Percentiles rank a stretch among this genome's conserved stretches.
phyloP scores from a whole-genome alignment of 495 filamentous ascomycete genomes.

The Neurospora intermedia region DNA sequence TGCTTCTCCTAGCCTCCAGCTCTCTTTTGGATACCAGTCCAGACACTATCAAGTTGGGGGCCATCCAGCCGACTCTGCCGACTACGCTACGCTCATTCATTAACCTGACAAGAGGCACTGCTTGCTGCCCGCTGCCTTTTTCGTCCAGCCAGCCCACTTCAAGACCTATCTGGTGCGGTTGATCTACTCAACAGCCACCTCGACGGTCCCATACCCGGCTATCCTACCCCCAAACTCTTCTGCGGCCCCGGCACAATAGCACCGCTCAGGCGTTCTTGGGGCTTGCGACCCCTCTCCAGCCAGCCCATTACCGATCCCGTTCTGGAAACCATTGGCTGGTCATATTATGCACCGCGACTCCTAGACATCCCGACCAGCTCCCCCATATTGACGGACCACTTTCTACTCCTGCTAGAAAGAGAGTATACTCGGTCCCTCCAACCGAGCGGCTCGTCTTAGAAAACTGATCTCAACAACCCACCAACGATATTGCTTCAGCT shows the following conservation, averaged over 20 bases:
- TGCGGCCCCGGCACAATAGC: constrained; percentile 16
- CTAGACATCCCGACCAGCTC: constrained; percentile 15
- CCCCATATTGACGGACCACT: constrained; percentile 15
- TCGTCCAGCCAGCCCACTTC: background rate
- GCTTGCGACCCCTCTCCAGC: constrained; percentile 12
- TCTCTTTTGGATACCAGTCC: background rate
- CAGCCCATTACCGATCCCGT: constrained; percentile 20
- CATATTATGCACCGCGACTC: constrained; percentile 23
- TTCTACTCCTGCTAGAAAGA: constrained; percentile 10
- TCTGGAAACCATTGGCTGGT: constrained; percentile 20
- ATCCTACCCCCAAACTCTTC: constrained; percentile 11
- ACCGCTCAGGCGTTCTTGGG: constrained; percentile 8
- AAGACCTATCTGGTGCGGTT: constrained; percentile 2
- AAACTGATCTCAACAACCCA: constrained; percentile 7
- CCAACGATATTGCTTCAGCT: constrained; percentile 19
- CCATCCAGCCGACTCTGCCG: background rate
- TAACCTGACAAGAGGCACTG: background rate
- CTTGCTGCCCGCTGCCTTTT: background rate
- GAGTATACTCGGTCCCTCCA: constrained; percentile 6
- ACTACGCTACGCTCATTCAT: background rate
- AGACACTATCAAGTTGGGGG: background rate
- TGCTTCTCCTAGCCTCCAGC: background rate
- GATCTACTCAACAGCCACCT: constrained; percentile 15
- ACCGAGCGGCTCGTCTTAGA: constrained; percentile 12
- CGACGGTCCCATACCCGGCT: background rate